A percentile compares a stretch with the other conserved stretches of the same genome.
Conservation (phyloP, 2,329 filamentous ascomycete genomes). For the Mycosphaerelloides madeirae region DNA sequence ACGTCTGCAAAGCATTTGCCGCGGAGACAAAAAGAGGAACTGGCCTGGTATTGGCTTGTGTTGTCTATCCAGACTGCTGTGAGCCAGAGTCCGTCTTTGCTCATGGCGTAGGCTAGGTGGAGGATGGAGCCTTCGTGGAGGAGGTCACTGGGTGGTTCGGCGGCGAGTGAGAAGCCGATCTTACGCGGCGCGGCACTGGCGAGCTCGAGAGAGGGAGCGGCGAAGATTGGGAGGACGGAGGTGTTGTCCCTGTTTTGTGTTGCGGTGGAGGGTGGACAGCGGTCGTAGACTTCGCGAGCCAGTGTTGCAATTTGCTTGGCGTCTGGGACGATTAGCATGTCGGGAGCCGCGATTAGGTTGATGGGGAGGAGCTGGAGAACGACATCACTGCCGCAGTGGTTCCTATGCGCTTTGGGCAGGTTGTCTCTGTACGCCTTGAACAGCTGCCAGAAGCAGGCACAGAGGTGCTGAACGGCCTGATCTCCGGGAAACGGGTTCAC, state of each 20-base stretch:
- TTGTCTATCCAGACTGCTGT: conserved; percentile 78
- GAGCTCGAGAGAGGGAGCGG: conserved; percentile 67
- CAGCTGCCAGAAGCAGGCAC: conserved; percentile 67
- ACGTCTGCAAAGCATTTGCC: conserved; percentile 60
- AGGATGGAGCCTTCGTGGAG: conserved; percentile 75
- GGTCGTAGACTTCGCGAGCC: conserved; percentile 72
- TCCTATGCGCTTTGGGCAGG: conserved; percentile 60
- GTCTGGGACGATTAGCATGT: conserved; percentile 58
- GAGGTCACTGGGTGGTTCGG: conserved; percentile 65
- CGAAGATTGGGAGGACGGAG: conserved; percentile 44
- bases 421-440: conserved; percentile 61
- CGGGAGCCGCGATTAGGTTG: conserved; percentile 60
- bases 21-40: conserved; percentile 65
- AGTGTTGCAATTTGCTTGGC: conserved; percentile 50
- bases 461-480: conserved; percentile 55
- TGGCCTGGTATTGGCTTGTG: conserved; percentile 67
- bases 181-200: conserved; percentile 64
- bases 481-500: conserved; percentile 57
- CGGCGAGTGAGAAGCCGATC: conserved; percentile 69
- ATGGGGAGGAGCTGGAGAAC: conserved; percentile 72
- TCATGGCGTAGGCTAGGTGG: conserved; percentile 73
- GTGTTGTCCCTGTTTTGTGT: conserved; percentile 25
- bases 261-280: conserved; percentile 51
- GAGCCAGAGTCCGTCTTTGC: conserved; percentile 71
- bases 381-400: conserved; percentile 50